Conservation (phyloP, 1,284 basidiomycete genomes). For the Ceratobasidium theobromae region DNA sequence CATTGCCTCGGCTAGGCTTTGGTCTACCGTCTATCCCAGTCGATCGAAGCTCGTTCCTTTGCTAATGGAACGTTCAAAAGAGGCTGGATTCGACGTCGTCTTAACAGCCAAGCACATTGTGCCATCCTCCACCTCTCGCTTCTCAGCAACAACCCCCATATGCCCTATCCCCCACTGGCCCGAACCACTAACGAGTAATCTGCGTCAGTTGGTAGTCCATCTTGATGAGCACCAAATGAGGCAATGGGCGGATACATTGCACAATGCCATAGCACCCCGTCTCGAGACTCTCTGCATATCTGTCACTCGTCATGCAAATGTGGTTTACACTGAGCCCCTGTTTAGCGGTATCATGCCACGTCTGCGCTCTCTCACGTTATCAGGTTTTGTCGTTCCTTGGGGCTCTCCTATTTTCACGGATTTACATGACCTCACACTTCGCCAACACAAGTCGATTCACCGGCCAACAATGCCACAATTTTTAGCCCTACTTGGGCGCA, state of each 20-base stretch:
- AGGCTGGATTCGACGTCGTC: conserved; percentile 19
- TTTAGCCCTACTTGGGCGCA: conserved; percentile 7
- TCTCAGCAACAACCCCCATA: conserved; percentile 1
- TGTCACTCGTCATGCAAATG: conserved; percentile 22
- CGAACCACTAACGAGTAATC: conserved; percentile 1
- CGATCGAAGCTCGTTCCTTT: conserved; percentile 18
- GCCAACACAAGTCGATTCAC: conserved; percentile 14
- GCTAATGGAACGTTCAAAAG: conserved; percentile 10
- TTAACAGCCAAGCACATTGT: conserved; percentile 4
- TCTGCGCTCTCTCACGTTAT: conserved; percentile 9
- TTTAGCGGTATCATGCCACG: conserved; percentile 14
- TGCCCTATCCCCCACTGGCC: conserved; percentile 19
- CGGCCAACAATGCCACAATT: conserved; percentile 19
- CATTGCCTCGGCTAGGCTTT: conserved; percentile 1
- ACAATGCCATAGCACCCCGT: conserved; percentile 4
- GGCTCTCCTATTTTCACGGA: conserved; percentile 15
- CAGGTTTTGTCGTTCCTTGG: conserved; percentile 23
- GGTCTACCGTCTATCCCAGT: conserved; percentile 23
- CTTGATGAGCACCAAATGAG: conserved; percentile 19
- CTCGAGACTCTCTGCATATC: conserved; percentile 28
- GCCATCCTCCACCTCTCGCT: not conserved
- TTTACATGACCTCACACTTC: conserved; percentile 16
- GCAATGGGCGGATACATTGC: conserved; percentile 14
- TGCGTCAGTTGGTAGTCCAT: conserved; percentile 19
- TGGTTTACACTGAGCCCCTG: not conserved